Percentiles rank a stretch among this genome's conserved stretches.
Conservation (phyloP, 2,329 filamentous ascomycete genomes). For the Bisporella sp. region DNA sequence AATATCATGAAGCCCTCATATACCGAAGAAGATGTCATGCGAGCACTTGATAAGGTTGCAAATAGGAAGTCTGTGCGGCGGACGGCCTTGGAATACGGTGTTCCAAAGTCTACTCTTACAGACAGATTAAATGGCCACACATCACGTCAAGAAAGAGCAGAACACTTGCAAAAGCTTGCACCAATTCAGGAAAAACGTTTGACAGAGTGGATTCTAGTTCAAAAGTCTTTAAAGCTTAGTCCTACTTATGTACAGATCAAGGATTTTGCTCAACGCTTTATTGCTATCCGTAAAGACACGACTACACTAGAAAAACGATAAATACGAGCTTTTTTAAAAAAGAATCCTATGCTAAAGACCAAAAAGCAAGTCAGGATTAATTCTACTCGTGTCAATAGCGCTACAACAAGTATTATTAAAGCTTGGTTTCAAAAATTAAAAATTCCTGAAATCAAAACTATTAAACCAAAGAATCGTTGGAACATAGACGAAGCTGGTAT, state of each 20-base stretch:
- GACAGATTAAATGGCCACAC: too few species aligned
- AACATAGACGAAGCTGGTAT: slow-evolving; percentile 5
- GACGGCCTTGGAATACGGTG: too few species aligned
- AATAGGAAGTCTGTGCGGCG: too few species aligned
- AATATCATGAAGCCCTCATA: too few species aligned
- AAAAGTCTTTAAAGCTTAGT: neutral
- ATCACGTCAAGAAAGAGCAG: too few species aligned
- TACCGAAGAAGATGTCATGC: too few species aligned
- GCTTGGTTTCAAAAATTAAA: neutral
- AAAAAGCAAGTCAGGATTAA: slow-evolving; percentile 1
- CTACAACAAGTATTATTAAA: slow-evolving; percentile 3
- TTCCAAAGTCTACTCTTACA: too few species aligned
- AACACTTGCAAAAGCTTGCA: neutral
- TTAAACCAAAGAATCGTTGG: slow-evolving; percentile 1
- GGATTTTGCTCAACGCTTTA: neutral
- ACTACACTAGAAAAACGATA: neutral
- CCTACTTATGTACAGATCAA: neutral
- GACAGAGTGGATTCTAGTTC: neutral
- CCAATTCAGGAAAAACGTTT: neutral
- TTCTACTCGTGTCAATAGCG: slow-evolving; percentile 1
- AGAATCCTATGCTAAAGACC: slow-evolving; percentile 1
- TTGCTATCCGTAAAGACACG: neutral
- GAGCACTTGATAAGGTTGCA: too few species aligned
- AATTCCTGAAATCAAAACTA: neutral
- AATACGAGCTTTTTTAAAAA: neutral